phyloP scores from a whole-genome alignment of 306 rosid genomes.

The Citrullus mucosospermus region DNA sequence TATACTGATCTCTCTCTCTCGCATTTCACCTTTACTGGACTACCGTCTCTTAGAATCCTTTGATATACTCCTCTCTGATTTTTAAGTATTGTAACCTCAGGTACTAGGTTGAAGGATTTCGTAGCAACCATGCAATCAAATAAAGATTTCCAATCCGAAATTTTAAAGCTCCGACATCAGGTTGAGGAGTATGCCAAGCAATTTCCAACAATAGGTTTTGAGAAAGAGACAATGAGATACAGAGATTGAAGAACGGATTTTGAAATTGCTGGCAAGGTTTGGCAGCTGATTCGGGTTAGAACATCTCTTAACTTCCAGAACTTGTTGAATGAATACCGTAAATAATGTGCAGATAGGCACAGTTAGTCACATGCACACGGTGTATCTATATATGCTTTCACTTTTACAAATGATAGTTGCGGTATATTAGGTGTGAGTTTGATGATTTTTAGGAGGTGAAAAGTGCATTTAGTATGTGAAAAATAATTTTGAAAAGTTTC shows the following conservation, averaged over 20 bases:
- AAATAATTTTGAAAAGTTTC: neutral
- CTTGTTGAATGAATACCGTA: neutral
- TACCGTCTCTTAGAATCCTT: neutral
- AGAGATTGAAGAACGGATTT: constrained; percentile 20
- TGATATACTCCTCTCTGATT: constrained; percentile 5
- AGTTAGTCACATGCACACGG: no score
- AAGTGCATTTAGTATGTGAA: neutral
- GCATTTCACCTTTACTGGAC: neutral
- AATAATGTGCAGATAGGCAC: neutral
- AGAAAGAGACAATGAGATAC: constrained; percentile 69
- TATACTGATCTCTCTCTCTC: neutral
- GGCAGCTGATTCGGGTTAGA: neutral
- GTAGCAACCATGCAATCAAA: constrained; percentile 61
- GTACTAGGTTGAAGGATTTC: constrained; percentile 82
- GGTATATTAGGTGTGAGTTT: neutral
- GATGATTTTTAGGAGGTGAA: neutral
- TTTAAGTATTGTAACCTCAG: constrained; percentile 24
- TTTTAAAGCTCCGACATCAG: constrained; percentile 41
- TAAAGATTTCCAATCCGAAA: constrained; percentile 43
- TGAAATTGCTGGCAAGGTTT: neutral
- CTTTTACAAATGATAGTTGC: neutral
- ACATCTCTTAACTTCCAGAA: neutral
- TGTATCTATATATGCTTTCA: neutral
- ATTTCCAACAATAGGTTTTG: constrained; percentile 77
- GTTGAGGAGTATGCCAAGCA: constrained; percentile 84